Conservation (phyloP, 257 asterid species). For the Echites panduratus region DNA sequence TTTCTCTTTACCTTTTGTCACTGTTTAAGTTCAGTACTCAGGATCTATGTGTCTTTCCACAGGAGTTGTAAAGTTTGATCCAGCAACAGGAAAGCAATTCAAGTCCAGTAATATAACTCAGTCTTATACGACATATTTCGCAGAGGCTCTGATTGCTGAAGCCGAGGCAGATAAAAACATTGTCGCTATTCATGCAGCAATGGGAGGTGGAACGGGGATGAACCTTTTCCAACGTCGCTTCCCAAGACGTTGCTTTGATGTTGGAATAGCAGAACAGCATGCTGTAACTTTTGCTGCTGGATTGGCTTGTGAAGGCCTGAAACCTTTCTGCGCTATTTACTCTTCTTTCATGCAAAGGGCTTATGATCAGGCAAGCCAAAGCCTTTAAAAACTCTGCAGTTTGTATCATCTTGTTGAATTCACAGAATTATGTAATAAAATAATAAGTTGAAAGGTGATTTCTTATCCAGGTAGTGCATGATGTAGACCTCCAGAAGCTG, state of each 20-base stretch:
- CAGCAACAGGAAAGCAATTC: constrained; percentile 87
- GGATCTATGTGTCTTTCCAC: constrained; percentile 10
- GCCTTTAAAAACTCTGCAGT: not conserved
- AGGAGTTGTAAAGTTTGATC: constrained; percentile 93
- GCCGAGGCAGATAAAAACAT: constrained; percentile 83
- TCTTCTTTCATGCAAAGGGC: constrained; percentile 92
- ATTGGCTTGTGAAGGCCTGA: constrained; percentile 91
- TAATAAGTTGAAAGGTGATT: constrained; percentile 10
- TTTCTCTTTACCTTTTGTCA: not conserved
- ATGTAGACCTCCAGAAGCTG: constrained; percentile 93
- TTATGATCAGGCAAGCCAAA: constrained; percentile 61
- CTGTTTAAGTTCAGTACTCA: not conserved
- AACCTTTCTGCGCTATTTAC: constrained; percentile 89
- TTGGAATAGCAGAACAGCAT: constrained; percentile 95
- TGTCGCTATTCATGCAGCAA: constrained; percentile 92
- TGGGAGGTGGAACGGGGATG: constrained; percentile 98
- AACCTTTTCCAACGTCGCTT: constrained; percentile 84
- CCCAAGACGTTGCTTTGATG: constrained; percentile 80
- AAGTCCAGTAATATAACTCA: constrained; percentile 69
- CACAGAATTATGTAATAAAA: too few relatives aligned
- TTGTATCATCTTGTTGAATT: not conserved
- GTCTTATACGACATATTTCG: constrained; percentile 88
- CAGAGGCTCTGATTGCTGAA: constrained; percentile 89
- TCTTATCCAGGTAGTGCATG: constrained; percentile 74
- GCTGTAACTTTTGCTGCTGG: constrained; percentile 99